Evolutionary conservation across 495 filamentous ascomycete genomes (phyloP), one percentile per base, ranked within the genome.

Genomic region (Cercophora scortea): DNA sequence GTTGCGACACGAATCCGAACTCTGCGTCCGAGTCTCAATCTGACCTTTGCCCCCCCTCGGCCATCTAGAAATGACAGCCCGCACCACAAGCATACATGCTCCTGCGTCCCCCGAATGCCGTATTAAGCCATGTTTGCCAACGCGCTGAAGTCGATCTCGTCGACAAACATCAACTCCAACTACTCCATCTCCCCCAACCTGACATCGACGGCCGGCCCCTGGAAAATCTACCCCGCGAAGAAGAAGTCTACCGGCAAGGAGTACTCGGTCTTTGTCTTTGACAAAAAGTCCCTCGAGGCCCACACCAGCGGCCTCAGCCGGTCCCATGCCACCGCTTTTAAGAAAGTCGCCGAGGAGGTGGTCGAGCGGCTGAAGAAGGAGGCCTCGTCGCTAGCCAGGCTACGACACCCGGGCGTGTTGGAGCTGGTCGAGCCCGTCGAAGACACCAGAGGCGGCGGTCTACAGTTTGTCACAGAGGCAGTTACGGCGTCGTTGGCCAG

Each of bases 211-310:
- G 87, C 90, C 18, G 93, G 93, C 17, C 88, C 91, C 19, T 98
- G 93, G 93, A 95, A 90, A 73, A 91, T 98, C 67, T 90, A 89
- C 74, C 88, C 94, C 72, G 94, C 88, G 42, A 96, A 94, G 76
- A 95, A 95, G 69, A 96, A 96, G 67, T 86, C 86, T 11, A 93
- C 90, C 0, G 85, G 83, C 35, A 95, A 92, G 57, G 68, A 85
- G 12, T 90, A 85, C 17, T 97, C 93, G 9, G 83, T 97, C 53
- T 98, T 97, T 62, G 84, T 96, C 55, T 96, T 98, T 66, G 94
- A 97, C 47, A 83, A 80, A 59, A 95, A 95, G 66, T 77, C 79
- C 0, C 73, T 98, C 50, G 90, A 96, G 42, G 69, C 83, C 3
- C 77, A 85, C 47, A 79, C 80, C 55, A 77, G 79, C 18, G 81